Evolutionary conservation across 2,329 filamentous ascomycete genomes (phyloP).

Genomic region (Cercospora citrullina): DNA sequence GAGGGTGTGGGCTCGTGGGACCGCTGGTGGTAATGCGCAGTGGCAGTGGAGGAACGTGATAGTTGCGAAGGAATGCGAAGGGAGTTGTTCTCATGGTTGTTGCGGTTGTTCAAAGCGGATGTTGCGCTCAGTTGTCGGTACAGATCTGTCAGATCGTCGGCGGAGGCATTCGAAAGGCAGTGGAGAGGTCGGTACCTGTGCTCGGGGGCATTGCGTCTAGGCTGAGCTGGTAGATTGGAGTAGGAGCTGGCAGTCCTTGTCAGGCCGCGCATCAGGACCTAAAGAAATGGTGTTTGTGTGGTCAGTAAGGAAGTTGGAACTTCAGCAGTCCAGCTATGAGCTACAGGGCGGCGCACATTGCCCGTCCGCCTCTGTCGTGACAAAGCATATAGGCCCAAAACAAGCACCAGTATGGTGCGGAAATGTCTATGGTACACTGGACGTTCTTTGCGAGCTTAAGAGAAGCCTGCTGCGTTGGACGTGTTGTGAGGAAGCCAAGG

Average conservation of each 20-base stretch:
- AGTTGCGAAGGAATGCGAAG: not conserved
- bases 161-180: not conserved
- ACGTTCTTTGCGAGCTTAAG: not conserved
- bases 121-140: not conserved
- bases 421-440: not conserved
- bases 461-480: not conserved
- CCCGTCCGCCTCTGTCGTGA: not conserved
- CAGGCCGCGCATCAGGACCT: not conserved
- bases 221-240: not conserved
- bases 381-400: not conserved
- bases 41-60: not conserved
- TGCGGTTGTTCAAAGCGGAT: not conserved
- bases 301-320: not conserved
- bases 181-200: not conserved
- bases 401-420: not conserved
- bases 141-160: not conserved
- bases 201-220: not conserved
- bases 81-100: not conserved
- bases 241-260: not conserved
- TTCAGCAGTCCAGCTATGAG: not conserved
- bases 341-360: not conserved
- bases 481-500: not conserved
- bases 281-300: not conserved
- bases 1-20: not conserved
- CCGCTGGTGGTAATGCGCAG: not conserved